Conservation (phyloP, 2,329 filamentous ascomycete genomes). For the Colletotrichum falcatum region DNA sequence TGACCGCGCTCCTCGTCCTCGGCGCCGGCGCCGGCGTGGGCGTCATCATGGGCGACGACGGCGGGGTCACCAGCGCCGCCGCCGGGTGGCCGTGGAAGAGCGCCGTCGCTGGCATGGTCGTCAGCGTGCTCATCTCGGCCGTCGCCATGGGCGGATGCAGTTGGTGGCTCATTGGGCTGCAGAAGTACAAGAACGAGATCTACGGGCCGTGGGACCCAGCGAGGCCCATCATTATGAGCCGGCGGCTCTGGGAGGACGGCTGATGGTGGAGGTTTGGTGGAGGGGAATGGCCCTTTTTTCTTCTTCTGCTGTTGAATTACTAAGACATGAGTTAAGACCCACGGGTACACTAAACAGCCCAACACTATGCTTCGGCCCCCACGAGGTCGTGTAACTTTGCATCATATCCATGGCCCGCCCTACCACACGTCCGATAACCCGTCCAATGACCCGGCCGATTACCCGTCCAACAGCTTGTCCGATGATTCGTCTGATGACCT, state of each 20-base stretch:
- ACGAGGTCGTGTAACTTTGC: not conserved
- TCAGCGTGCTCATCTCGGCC: constrained; percentile 80
- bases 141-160: constrained; percentile 92
- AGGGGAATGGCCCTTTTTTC: not conserved
- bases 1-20: constrained; percentile 82
- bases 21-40: constrained; percentile 84
- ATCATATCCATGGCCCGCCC: too few relatives aligned
- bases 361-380: not conserved
- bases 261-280: not conserved
- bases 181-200: constrained; percentile 99
- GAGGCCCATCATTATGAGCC: constrained; percentile 83
- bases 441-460: not conserved
- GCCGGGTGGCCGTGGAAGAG: constrained; percentile 63
- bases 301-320: not conserved
- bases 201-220: constrained; percentile 98
- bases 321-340: not conserved
- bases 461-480: not conserved
- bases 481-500: too few relatives aligned
- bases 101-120: constrained; percentile 76
- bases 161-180: constrained; percentile 97
- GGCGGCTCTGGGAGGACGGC: constrained; percentile 64
- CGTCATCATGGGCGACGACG: constrained; percentile 63
- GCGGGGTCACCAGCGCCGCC: constrained; percentile 46
- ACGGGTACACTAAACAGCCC: not conserved
- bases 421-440: not conserved